phyloP scores from a whole-genome alignment of 1,139 yeast species.

The Suhomyces bolitotheri region DNA sequence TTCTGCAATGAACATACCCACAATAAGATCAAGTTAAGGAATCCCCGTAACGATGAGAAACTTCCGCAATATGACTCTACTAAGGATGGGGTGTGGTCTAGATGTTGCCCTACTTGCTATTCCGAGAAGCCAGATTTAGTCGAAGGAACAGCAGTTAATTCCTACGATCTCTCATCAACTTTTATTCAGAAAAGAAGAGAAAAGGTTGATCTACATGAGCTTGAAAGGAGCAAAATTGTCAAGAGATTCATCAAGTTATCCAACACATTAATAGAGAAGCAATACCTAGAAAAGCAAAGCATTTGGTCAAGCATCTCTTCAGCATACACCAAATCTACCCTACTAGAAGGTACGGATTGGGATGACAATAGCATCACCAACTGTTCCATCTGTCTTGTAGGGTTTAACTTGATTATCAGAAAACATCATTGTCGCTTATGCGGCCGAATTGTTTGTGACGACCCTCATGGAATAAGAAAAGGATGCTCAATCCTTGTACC shows the following conservation, averaged over 20 bases:
- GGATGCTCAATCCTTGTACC: slow-evolving; percentile 76
- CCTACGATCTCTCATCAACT: slow-evolving; percentile 44
- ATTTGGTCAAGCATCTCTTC: slow-evolving; percentile 6
- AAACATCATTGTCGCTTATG: slow-evolving; percentile 90
- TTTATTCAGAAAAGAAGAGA: slow-evolving; percentile 46
- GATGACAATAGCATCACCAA: slow-evolving; percentile 50
- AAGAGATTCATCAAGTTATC: slow-evolving; percentile 56
- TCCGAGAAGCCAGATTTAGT: slow-evolving; percentile 54
- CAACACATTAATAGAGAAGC: slow-evolving; percentile 21
- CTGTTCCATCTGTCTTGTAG: slow-evolving; percentile 65
- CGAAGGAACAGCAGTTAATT: slow-evolving; percentile 38
- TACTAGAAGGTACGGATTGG: slow-evolving; percentile 51
- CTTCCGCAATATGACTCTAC: slow-evolving; percentile 32
- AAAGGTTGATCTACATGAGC: slow-evolving; percentile 42
- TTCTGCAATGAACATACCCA: slow-evolving; percentile 68
- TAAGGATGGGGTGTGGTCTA: slow-evolving; percentile 60
- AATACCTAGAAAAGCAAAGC: slow-evolving; percentile 20
- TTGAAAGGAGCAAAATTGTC: slow-evolving; percentile 60
- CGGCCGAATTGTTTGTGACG: slow-evolving; percentile 81
- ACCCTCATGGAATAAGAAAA: slow-evolving; percentile 36
- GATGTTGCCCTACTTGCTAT: slow-evolving; percentile 70
- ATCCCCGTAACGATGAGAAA: slow-evolving; percentile 37
- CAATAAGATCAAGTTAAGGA: slow-evolving; percentile 45
- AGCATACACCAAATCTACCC: slow-evolving; percentile 12
- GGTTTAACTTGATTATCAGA: slow-evolving; percentile 60